These are phyloP conservation scores for Fonsecaea multimorphosa DNA, from an alignment of 2,329 filamentous ascomycete genomes.

Conservation along the genomic window DNA sequence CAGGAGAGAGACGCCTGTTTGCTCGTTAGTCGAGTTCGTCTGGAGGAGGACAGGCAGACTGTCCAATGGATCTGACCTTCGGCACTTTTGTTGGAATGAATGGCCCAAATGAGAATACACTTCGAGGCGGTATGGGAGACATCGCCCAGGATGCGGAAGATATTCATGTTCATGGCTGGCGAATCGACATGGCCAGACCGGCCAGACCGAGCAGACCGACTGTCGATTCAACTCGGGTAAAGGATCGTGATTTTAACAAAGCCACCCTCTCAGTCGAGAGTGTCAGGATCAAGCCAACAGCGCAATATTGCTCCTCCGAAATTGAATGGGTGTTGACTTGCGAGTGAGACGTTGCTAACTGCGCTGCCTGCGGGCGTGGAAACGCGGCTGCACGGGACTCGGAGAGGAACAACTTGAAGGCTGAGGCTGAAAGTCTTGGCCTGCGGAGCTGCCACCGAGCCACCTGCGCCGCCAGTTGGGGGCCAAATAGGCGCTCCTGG, in stretches of 20 bases:
- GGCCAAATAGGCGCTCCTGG: background rate
- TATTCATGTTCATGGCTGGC: slow-evolving; percentile 50
- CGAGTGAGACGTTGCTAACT: background rate
- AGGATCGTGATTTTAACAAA: background rate
- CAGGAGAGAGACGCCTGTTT: slow-evolving; percentile 81
- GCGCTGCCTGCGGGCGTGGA: background rate
- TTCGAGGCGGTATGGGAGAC: slow-evolving; percentile 85
- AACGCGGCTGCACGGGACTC: background rate
- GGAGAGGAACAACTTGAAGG: background rate
- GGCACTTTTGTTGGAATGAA: slow-evolving; percentile 84
- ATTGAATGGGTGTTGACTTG: background rate
- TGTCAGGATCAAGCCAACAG: background rate
- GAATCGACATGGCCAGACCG: slow-evolving; percentile 21
- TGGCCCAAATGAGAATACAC: slow-evolving; percentile 86
- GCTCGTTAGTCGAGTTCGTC: background rate
- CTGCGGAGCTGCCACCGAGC: background rate
- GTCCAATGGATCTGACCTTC: slow-evolving; percentile 66
- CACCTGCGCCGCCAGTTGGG: background rate
- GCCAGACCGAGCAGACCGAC: background rate
- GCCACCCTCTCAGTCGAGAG: background rate
- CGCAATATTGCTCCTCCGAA: background rate
- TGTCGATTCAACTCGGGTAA: background rate
- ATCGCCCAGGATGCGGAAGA: slow-evolving; percentile 81
- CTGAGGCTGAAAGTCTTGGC: slow-evolving; percentile 1
- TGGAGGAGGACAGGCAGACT: background rate